A percentile compares a stretch with the other conserved stretches of the same genome.
Evolutionary conservation across 2,329 filamentous ascomycete genomes (phyloP).

Genomic region (Lachnellula hyalina): DNA sequence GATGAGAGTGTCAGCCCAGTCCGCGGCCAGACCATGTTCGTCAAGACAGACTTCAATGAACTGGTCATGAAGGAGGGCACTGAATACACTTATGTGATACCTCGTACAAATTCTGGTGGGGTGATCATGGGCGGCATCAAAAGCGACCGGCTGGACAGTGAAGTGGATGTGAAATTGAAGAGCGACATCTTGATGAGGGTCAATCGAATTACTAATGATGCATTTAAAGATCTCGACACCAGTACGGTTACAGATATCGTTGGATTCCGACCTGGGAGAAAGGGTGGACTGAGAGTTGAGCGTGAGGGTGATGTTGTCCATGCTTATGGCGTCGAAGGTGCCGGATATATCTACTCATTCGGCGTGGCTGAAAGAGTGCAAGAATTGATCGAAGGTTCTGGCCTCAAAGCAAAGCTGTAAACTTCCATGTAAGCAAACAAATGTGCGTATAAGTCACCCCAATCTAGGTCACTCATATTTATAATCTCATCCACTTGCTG

Average conservation of each 20-base stretch:
- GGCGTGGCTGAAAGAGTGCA: constrained; percentile 21
- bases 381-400: constrained; percentile 7
- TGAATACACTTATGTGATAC: constrained; percentile 27
- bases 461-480: neutral
- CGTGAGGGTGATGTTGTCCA: constrained; percentile 21
- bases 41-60: constrained; percentile 18
- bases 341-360: constrained; percentile 28
- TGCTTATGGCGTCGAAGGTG: constrained; percentile 24
- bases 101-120: constrained; percentile 17
- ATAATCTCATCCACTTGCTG: neutral
- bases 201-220: constrained; percentile 21
- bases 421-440: neutral
- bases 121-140: constrained; percentile 26
- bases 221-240: constrained; percentile 20
- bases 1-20: constrained; percentile 19
- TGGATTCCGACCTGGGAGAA: constrained; percentile 24
- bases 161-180: constrained; percentile 20
- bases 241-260: constrained; percentile 19
- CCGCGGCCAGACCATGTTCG: constrained; percentile 26
- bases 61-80: constrained; percentile 22
- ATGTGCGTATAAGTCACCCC: neutral
- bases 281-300: constrained; percentile 23
- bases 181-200: constrained; percentile 23
- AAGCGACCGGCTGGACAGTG: constrained; percentile 20
- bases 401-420: constrained; percentile 11